Evolutionary conservation across 1,284 basidiomycete species (phyloP).

Genomic region (Tylopilus sp.): DNA sequence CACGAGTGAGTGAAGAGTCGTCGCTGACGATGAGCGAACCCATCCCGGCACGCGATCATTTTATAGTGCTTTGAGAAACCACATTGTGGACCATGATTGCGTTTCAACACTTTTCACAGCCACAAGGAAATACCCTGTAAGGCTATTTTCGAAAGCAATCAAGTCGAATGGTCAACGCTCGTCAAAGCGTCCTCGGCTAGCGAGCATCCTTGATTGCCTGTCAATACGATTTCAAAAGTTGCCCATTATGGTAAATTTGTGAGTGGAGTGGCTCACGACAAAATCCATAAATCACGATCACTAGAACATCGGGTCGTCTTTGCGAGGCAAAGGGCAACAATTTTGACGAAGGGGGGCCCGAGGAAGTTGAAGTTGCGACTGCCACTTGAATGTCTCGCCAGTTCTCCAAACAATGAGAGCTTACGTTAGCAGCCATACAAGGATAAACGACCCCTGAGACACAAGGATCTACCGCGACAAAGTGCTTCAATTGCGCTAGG

Average conservation of each 20-base stretch:
- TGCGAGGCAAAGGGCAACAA: constrained; percentile 7
- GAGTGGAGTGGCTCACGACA: constrained; percentile 36
- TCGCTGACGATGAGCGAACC: constrained; percentile 5
- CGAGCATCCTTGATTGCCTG: neutral
- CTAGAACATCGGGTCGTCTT: constrained; percentile 4
- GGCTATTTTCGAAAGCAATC: constrained; percentile 32
- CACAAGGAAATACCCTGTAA: constrained; percentile 33
- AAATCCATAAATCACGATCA: neutral
- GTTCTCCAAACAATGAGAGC: neutral
- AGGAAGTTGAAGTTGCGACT: neutral
- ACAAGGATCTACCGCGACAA: no score
- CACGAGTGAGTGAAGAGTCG: neutral
- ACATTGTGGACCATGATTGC: constrained; percentile 36
- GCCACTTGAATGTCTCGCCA: constrained; percentile 2
- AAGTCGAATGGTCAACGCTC: constrained; percentile 11
- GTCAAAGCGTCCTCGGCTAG: constrained; percentile 17
- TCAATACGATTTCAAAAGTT: constrained; percentile 33
- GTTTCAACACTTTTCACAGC: constrained; percentile 30
- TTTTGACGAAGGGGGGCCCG: neutral
- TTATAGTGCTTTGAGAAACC: constrained; percentile 20
- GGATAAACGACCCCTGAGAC: constrained; percentile 16
- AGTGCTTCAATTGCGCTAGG: no score
- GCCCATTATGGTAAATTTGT: constrained; percentile 23
- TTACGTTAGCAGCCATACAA: constrained; percentile 18
- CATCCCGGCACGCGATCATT: constrained; percentile 22